Evolutionary conservation across 1,284 basidiomycete genomes (phyloP).

Genomic region (Fomitopsis palustris): DNA sequence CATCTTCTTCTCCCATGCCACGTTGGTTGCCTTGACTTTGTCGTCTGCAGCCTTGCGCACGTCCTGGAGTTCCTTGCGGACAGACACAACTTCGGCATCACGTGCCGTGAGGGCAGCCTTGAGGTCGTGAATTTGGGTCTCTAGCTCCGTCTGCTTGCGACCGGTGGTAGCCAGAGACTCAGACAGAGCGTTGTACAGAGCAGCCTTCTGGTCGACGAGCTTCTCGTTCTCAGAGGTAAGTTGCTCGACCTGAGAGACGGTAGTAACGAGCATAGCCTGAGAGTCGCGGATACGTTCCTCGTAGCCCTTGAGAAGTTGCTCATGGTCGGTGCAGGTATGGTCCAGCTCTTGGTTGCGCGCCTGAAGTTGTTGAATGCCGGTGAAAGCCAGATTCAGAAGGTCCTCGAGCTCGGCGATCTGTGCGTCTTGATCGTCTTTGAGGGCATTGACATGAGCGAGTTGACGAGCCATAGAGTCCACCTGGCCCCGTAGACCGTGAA

Average conservation of each 20-base stretch:
- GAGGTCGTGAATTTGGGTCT: not conserved
- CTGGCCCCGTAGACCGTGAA: not conserved
- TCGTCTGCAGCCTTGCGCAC: not conserved
- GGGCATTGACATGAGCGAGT: not conserved
- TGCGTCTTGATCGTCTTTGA: not conserved
- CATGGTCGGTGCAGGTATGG: not conserved
- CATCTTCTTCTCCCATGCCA: not conserved
- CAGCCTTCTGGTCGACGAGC: not conserved
- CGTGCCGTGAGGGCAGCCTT: not conserved
- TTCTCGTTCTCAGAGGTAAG: not conserved
- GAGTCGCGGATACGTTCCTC: not conserved
- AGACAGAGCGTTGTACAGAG: not conserved
- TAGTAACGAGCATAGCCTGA: not conserved
- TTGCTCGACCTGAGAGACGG: not conserved
- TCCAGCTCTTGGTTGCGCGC: not conserved
- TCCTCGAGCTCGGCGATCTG: not conserved
- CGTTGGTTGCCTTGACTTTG: not conserved
- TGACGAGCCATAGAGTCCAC: not conserved
- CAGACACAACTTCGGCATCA: not conserved
- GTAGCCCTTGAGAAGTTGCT: not conserved
- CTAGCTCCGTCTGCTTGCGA: not conserved
- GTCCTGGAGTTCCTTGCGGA: not conserved
- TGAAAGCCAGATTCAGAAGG: not conserved
- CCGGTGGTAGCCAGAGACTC: not conserved
- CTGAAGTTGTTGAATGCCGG: not conserved